Conservation (phyloP, 768 basidiomycete species). For the Psilocybe cubensis region DNA sequence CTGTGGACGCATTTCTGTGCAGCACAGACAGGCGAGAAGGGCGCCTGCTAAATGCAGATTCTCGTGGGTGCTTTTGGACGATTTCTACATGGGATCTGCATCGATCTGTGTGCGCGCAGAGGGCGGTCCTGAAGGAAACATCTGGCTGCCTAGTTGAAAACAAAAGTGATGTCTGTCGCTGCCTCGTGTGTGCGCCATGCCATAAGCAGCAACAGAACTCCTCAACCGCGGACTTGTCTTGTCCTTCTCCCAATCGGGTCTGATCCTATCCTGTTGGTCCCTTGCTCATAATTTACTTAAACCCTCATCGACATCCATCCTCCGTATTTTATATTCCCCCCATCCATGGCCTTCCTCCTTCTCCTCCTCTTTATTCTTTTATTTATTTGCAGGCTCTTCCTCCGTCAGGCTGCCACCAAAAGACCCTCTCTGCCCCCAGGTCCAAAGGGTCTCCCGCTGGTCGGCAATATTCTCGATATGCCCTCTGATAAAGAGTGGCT, state of each 20-base stretch:
- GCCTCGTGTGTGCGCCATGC: constrained; percentile 37
- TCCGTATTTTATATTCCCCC: constrained; percentile 25
- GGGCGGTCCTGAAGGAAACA: constrained; percentile 18
- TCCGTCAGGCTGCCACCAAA: constrained; percentile 24
- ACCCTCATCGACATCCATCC: constrained; percentile 29
- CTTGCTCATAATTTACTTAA: constrained; percentile 39
- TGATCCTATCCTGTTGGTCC: constrained; percentile 36
- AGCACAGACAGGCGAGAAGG: constrained; percentile 21
- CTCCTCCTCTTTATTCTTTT: constrained; percentile 35
- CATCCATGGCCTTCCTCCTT: constrained; percentile 18
- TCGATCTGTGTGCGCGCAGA: constrained; percentile 19
- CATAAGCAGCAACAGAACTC: constrained; percentile 27
- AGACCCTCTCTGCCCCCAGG: constrained; percentile 48
- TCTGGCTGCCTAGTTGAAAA: constrained; percentile 24
- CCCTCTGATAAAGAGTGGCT: constrained; percentile 53
- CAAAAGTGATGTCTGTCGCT: constrained; percentile 39
- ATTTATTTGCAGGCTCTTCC: constrained; percentile 33
- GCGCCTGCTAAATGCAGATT: constrained; percentile 29
- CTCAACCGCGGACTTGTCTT: constrained; percentile 47
- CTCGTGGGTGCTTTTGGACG: constrained; percentile 26
- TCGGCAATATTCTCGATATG: constrained; percentile 60
- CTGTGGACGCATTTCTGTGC: constrained; percentile 20
- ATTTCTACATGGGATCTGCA: constrained; percentile 28
- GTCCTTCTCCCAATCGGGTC: constrained; percentile 37
- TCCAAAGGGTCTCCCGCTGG: constrained; percentile 53